Conservation (phyloP, 164 flowering plant genomes). For the Protea cynaroides region DNA sequence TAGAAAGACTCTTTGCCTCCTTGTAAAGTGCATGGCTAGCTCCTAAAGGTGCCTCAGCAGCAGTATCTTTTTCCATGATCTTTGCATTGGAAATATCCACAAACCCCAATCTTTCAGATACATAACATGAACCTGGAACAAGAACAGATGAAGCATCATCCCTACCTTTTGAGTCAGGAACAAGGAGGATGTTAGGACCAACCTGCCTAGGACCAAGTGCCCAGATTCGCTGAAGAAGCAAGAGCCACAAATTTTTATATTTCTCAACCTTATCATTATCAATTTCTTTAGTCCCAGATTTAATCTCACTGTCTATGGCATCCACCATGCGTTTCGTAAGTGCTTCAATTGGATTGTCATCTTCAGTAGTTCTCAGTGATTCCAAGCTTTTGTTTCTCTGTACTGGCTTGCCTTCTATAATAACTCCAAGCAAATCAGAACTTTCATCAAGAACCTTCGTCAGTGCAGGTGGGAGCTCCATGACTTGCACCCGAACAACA, state of each 20-base stretch:
- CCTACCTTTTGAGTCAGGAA: slow-evolving; percentile 36
- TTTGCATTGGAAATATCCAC: slow-evolving; percentile 13
- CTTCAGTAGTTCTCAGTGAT: slow-evolving; percentile 25
- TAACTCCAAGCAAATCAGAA: slow-evolving; percentile 59
- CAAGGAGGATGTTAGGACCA: slow-evolving; percentile 79
- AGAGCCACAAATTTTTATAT: slow-evolving; percentile 48
- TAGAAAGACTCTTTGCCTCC: slow-evolving; percentile 65
- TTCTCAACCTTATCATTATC: slow-evolving; percentile 61
- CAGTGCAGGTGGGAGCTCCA: slow-evolving; percentile 66
- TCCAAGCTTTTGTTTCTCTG: slow-evolving; percentile 32
- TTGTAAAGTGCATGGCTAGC: slow-evolving; percentile 16
- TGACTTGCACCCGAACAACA: slow-evolving; percentile 54
- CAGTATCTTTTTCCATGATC: slow-evolving; percentile 3
- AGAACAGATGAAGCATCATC: slow-evolving; percentile 29
- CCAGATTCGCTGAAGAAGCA: slow-evolving; percentile 74
- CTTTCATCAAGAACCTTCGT: slow-evolving; percentile 81
- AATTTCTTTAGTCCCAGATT: slow-evolving; percentile 22
- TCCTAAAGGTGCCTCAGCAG: slow-evolving; percentile 17
- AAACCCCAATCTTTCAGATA: slow-evolving; percentile 65
- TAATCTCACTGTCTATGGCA: slow-evolving; percentile 53
- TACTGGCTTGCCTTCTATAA: slow-evolving; percentile 49
- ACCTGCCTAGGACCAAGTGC: slow-evolving; percentile 82
- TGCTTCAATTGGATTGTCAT: slow-evolving; percentile 45
- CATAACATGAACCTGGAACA: slow-evolving; percentile 51
- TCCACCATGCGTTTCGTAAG: slow-evolving; percentile 58